Conservation (phyloP, 2,329 filamentous ascomycete genomes). For the Akanthomyces uredinophilus region DNA sequence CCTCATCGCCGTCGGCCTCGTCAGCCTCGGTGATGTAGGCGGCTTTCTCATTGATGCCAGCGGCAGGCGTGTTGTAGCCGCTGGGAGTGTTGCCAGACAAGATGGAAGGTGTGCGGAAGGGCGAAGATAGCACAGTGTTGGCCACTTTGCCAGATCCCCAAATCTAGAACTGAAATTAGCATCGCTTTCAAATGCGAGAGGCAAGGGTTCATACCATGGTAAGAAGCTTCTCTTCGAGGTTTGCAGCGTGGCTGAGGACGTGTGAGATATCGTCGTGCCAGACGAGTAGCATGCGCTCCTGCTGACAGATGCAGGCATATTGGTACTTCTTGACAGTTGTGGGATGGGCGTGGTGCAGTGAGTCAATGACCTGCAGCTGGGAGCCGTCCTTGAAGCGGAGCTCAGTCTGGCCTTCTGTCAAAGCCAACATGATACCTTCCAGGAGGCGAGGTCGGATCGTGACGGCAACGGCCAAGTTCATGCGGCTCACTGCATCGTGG, state of each 20-base stretch:
- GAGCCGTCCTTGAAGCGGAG: slow-evolving; percentile 37
- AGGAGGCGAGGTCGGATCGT: slow-evolving; percentile 46
- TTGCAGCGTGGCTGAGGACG: slow-evolving; percentile 34
- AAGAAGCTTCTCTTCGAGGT: slow-evolving; percentile 30
- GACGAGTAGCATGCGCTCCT: slow-evolving; percentile 36
- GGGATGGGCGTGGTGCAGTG: slow-evolving; percentile 32
- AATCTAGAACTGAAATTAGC: slow-evolving; percentile 15
- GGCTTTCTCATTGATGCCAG: slow-evolving; percentile 17
- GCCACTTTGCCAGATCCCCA: slow-evolving; percentile 10
- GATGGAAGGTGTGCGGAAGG: slow-evolving; percentile 4
- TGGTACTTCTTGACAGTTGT: slow-evolving; percentile 38
- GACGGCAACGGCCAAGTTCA: slow-evolving; percentile 42
- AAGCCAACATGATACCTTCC: slow-evolving; percentile 36
- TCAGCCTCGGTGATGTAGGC: slow-evolving; percentile 14
- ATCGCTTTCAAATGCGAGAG: slow-evolving; percentile 15
- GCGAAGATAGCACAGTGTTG: not conserved
- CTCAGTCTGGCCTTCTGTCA: slow-evolving; percentile 37
- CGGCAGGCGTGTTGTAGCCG: slow-evolving; percentile 8
- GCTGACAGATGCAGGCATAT: slow-evolving; percentile 37
- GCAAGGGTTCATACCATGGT: slow-evolving; percentile 26
- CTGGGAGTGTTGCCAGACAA: not conserved
- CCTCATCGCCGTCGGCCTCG: slow-evolving; percentile 22
- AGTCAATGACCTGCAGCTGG: slow-evolving; percentile 41
- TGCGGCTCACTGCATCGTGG: slow-evolving; percentile 36
- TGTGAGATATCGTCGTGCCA: slow-evolving; percentile 39